phyloP scores from a whole-genome alignment of 2,329 filamentous ascomycete genomes.

The Claviceps citrina region DNA sequence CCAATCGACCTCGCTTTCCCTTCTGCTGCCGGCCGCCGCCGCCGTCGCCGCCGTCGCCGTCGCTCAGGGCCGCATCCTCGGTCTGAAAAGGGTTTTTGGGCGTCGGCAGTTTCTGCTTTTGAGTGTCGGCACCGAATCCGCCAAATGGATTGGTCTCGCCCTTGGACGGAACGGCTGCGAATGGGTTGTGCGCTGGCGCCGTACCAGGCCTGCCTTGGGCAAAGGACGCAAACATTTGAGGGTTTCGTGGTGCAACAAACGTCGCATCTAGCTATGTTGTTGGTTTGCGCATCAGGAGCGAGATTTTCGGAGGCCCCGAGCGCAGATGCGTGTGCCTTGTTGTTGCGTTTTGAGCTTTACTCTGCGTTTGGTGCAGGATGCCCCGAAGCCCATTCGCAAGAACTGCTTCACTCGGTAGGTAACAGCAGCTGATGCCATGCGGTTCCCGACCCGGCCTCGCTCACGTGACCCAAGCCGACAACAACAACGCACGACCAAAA shows the following conservation, averaged over 20 bases:
- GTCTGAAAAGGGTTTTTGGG: slow-evolving; percentile 16
- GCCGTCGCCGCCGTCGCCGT: slow-evolving; percentile 13
- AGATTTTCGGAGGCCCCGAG: background rate
- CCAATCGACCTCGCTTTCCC: slow-evolving; percentile 10
- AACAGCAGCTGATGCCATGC: background rate
- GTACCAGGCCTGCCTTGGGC: slow-evolving; percentile 20
- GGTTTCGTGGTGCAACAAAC: slow-evolving; percentile 25
- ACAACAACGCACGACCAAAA: background rate
- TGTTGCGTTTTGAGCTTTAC: background rate
- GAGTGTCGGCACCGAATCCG: slow-evolving; percentile 16
- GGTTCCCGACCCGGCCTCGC: background rate
- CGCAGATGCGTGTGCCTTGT: background rate
- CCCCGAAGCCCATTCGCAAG: slow-evolving; percentile 5
- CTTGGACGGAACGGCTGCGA: slow-evolving; percentile 12
- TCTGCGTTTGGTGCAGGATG: background rate
- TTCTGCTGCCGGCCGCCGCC: slow-evolving; percentile 10
- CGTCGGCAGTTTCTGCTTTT: slow-evolving; percentile 14
- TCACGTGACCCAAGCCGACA: slow-evolving; percentile 4
- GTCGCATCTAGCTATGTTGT: slow-evolving; percentile 23
- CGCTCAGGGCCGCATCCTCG: slow-evolving; percentile 13
- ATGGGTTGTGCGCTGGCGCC: slow-evolving; percentile 21
- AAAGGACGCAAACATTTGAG: slow-evolving; percentile 24
- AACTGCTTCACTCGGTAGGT: background rate
- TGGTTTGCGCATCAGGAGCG: slow-evolving; percentile 19
- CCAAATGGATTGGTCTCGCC: slow-evolving; percentile 14